phyloP scores from a whole-genome alignment of 116 monocot genomes.

The Phalaenopsis hybrid region DNA sequence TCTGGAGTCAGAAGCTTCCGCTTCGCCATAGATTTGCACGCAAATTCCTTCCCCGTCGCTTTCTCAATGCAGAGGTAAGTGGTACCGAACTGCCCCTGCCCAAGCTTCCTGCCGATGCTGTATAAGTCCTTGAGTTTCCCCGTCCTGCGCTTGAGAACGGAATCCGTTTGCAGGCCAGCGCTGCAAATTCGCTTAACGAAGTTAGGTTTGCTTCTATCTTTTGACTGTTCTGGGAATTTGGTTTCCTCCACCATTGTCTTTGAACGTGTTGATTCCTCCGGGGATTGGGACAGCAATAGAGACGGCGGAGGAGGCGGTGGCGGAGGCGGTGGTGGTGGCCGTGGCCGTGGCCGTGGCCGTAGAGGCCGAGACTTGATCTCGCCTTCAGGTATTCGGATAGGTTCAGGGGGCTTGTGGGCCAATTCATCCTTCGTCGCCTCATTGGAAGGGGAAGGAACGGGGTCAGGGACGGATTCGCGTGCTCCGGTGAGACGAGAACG shows the following conservation, averaged over 20 bases:
- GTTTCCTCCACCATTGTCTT: not conserved
- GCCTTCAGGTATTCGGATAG: not conserved
- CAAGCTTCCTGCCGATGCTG: constrained; percentile 19
- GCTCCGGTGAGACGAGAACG: not conserved
- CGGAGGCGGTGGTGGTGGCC: not conserved
- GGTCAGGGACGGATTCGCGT: not conserved
- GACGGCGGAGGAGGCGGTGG: not conserved
- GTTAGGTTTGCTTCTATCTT: not conserved
- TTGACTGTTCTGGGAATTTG: not conserved
- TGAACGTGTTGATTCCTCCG: not conserved
- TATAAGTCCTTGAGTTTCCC: constrained; percentile 21
- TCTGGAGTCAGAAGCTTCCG: constrained; percentile 6
- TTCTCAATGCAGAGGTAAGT: constrained; percentile 11
- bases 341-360: not conserved
- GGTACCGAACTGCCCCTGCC: constrained; percentile 14
- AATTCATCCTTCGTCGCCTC: not conserved
- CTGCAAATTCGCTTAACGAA: not conserved
- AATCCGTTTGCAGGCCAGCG: constrained; percentile 21
- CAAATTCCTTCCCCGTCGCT: constrained; percentile 6
- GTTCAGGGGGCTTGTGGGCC: constrained; percentile 7
- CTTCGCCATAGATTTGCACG: constrained; percentile 12
- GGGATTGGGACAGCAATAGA: no score
- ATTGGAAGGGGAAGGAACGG: not conserved
- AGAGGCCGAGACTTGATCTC: not conserved
- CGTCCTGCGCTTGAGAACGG: constrained; percentile 23